phyloP scores from a whole-genome alignment of 2,329 filamentous ascomycete species.

The Colletotrichum kahawae region DNA sequence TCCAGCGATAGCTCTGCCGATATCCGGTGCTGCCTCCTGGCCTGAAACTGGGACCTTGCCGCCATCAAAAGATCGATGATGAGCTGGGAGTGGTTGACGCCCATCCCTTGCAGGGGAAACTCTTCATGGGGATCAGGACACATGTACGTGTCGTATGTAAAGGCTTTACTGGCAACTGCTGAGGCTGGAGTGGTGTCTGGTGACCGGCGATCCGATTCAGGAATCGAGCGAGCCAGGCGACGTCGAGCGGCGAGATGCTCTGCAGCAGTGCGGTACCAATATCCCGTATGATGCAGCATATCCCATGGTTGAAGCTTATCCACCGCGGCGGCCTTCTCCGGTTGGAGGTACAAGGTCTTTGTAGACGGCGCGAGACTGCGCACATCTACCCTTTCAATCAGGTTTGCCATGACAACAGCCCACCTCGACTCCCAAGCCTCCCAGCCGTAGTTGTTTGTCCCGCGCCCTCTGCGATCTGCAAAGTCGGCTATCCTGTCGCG shows the following conservation, averaged over 20 bases:
- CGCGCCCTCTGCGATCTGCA: slow-evolving; percentile 82
- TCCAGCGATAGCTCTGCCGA: slow-evolving; percentile 63
- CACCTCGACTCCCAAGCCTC: slow-evolving; percentile 88
- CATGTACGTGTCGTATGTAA: slow-evolving; percentile 70
- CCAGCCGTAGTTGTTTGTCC: slow-evolving; percentile 90
- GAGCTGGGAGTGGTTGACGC: slow-evolving; percentile 60
- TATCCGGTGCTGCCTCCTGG: slow-evolving; percentile 56
- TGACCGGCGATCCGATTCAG: slow-evolving; percentile 61
- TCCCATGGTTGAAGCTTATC: slow-evolving; percentile 69
- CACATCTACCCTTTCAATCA: slow-evolving; percentile 60
- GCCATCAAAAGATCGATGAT: slow-evolving; percentile 58
- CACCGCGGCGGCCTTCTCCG: slow-evolving; percentile 63
- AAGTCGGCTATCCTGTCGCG: slow-evolving; percentile 76
- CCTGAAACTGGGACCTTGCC: slow-evolving; percentile 59
- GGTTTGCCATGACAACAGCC: slow-evolving; percentile 65
- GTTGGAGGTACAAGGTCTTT: slow-evolving; percentile 53
- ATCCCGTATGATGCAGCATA: slow-evolving; percentile 68
- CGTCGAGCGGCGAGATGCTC: slow-evolving; percentile 61
- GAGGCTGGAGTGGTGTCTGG: slow-evolving; percentile 54
- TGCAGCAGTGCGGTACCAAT: slow-evolving; percentile 68
- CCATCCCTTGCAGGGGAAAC: slow-evolving; percentile 53
- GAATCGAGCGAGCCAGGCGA: slow-evolving; percentile 58
- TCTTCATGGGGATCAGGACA: slow-evolving; percentile 69
- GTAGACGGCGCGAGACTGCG: slow-evolving; percentile 52
- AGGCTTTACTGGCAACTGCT: slow-evolving; percentile 53